A percentile compares a stretch with the other conserved stretches of the same genome.
Conservation (phyloP, 2,329 filamentous ascomycete species). For the Cladosporium sp. region DNA sequence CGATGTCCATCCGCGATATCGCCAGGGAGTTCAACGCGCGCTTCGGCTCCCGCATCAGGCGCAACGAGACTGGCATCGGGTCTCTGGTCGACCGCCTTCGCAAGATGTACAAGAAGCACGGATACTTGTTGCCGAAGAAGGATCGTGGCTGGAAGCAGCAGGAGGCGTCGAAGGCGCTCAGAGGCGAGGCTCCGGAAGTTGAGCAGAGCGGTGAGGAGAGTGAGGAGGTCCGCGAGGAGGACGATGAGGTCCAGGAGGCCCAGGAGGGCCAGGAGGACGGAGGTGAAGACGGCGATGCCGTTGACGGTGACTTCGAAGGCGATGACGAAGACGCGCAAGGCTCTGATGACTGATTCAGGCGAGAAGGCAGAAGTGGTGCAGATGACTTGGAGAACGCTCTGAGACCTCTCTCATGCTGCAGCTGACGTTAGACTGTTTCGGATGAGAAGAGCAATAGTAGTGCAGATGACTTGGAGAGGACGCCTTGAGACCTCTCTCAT, state of each 20-base stretch:
- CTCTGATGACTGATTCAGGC: background rate
- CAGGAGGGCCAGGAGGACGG: background rate
- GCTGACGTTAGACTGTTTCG: background rate
- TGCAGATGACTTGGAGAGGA: constrained; percentile 6
- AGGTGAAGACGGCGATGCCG: background rate
- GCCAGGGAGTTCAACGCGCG: background rate
- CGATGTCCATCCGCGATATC: background rate
- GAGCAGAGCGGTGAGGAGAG: background rate
- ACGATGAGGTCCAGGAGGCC: background rate
- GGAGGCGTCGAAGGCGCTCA: background rate
- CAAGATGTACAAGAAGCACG: constrained; percentile 1
- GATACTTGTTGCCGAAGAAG: background rate
- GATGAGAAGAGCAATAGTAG: background rate
- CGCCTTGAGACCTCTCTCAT: constrained; percentile 5
- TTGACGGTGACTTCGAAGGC: background rate
- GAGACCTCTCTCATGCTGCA: constrained; percentile 7
- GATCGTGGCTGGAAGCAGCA: constrained; percentile 6
- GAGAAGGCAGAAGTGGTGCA: background rate
- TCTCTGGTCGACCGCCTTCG: constrained; percentile 13
- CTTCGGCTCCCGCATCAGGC: background rate
- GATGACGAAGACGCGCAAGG: background rate
- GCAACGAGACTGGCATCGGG: background rate
- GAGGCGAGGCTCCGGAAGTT: background rate
- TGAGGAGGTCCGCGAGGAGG: background rate
- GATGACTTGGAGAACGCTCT: constrained; percentile 1